Conservation (phyloP, 2,329 filamentous ascomycete species). For the Nigrospora osmanthi region DNA sequence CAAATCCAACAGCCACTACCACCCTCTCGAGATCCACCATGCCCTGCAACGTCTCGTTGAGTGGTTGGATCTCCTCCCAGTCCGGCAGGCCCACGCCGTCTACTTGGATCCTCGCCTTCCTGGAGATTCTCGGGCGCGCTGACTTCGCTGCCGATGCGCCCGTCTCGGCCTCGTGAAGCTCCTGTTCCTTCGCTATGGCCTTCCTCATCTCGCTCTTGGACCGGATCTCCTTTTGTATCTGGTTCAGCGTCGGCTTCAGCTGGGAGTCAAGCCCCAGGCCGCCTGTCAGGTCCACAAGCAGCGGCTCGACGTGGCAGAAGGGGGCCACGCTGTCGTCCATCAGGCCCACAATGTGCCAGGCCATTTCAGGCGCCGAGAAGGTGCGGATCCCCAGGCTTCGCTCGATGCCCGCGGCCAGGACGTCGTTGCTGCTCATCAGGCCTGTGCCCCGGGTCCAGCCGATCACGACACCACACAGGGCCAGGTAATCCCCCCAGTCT, state of each 20-base stretch:
- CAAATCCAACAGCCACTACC: conserved; percentile 30
- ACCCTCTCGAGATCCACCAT: conserved; percentile 28
- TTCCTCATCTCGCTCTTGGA: conserved; percentile 11
- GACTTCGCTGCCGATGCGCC: conserved; percentile 48
- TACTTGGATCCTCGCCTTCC: conserved; percentile 8
- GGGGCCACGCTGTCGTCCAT: conserved; percentile 17
- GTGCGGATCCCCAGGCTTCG: conserved; percentile 24
- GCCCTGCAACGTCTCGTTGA: conserved; percentile 16
- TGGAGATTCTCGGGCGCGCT: conserved; percentile 1
- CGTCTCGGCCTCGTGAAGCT: conserved; percentile 46
- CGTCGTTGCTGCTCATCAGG: conserved; percentile 32
- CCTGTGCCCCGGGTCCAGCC: conserved; percentile 36
- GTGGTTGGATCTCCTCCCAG: conserved; percentile 11
- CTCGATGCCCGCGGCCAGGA: conserved; percentile 27
- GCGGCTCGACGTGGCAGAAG: conserved; percentile 22
- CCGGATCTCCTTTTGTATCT: conserved; percentile 12
- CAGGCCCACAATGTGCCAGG: conserved; percentile 26
- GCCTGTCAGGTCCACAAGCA: conserved; percentile 30
- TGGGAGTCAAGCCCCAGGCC: conserved; percentile 21
- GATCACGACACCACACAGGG: conserved; percentile 30
- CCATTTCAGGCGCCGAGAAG: conserved; percentile 32
- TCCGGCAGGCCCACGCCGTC: conserved; percentile 17
- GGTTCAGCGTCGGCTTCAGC: conserved; percentile 13
- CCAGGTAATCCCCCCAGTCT: conserved; percentile 27
- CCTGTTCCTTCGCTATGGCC: conserved; percentile 16